Evolutionary conservation across 306 rosid genomes (phyloP), one percentile per base, ranked within the genome.

Genomic region (Medicago ruthenica): DNA sequence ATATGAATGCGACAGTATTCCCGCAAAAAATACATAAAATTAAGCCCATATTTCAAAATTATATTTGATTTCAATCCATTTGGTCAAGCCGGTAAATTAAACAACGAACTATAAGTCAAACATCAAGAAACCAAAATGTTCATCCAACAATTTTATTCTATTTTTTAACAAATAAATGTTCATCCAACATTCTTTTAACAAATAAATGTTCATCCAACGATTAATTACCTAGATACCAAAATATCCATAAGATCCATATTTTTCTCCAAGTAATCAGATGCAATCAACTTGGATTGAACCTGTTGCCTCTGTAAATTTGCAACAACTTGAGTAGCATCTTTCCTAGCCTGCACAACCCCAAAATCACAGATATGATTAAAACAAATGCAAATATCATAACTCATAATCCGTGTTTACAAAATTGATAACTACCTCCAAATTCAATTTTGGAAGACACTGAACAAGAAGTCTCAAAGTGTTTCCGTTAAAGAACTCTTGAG

Each of bases 291-390:
- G 45, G 89, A 93, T 9, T 88, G 89, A 85, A 93, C 97, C 78
- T 87, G 97, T 70, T 93, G 98, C 79, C 98, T 85, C 73, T 91
- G 97, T 45, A 93, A 86, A 80, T 93, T 93, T 7, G 97, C 98
- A 79, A 93, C 98, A 79, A 93, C 87, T 82, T 93, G 98, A 69
- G 96, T 93, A 10, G 98, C 98, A 79, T 93, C 98, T 77, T 93
- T 93, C 50, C 97, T 81, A 18, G 94, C 91, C 98, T 91, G 87
- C 81, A 82, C 66, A 75, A 84, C 0, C 44, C 17, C 39, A 53
- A 12, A 64, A 16, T 36, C 36, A 73, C 64, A 86, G 63, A 27
- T 12, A 34, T 44, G 31, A 45, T 20, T 21, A 22, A 58, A 70
- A 12, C 37, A 48, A 48, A 13, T 24, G 7, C 31, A 6, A 47